Conservation (phyloP, 2,329 filamentous ascomycete species). For the Paracoccidioides brasiliensis region DNA sequence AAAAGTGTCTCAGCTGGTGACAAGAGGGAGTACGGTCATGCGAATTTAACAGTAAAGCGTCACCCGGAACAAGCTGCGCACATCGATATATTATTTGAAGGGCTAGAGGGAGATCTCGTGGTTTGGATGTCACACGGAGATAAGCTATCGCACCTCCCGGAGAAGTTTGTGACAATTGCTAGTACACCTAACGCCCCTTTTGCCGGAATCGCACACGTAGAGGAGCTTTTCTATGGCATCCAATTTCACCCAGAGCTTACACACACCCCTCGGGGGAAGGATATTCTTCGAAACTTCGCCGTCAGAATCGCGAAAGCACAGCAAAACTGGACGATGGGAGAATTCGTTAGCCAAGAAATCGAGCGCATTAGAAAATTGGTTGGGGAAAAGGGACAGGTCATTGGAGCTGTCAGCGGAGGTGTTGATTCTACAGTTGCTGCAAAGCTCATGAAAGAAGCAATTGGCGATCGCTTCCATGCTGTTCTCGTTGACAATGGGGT, state of each 20-base stretch:
- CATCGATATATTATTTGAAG: slow-evolving; percentile 66
- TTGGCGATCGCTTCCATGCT: slow-evolving; percentile 72
- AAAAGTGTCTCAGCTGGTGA: slow-evolving; percentile 53
- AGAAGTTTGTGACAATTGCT: slow-evolving; percentile 60
- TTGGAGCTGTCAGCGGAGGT: slow-evolving; percentile 67
- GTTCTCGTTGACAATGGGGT: slow-evolving; percentile 76
- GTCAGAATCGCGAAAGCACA: slow-evolving; percentile 66
- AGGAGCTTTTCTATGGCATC: slow-evolving; percentile 56
- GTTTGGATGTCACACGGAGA: slow-evolving; percentile 86
- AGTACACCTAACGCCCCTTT: slow-evolving; percentile 63
- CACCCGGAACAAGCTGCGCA: slow-evolving; percentile 33
- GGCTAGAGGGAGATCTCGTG: slow-evolving; percentile 55
- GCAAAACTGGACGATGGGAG: slow-evolving; percentile 72
- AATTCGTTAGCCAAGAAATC: slow-evolving; percentile 73
- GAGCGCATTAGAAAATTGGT: slow-evolving; percentile 67
- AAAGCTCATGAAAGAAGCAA: slow-evolving; percentile 74
- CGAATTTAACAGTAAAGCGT: slow-evolving; percentile 49
- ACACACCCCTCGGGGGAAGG: slow-evolving; percentile 55
- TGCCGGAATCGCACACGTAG: slow-evolving; percentile 54
- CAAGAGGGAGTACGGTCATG: slow-evolving; percentile 58
- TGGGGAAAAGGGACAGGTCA: slow-evolving; percentile 68
- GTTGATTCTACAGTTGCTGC: slow-evolving; percentile 84
- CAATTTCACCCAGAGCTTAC: slow-evolving; percentile 86
- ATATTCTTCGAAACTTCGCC: slow-evolving; percentile 70
- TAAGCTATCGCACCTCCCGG: slow-evolving; percentile 63